phyloP scores from a whole-genome alignment of 2,329 filamentous ascomycete genomes.

The Cryphonectria parasitica region DNA sequence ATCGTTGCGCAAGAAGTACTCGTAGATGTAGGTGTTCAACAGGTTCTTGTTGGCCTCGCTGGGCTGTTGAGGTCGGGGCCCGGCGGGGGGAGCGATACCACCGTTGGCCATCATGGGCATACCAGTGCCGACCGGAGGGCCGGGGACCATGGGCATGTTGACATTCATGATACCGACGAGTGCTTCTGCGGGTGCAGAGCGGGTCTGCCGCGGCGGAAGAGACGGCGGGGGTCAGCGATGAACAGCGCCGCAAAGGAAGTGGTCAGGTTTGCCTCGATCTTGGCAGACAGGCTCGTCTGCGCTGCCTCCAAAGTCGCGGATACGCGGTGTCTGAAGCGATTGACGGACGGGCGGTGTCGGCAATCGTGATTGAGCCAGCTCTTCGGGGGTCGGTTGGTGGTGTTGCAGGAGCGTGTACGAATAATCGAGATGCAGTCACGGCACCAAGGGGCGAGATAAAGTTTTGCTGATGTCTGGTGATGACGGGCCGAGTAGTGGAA shows the following conservation, averaged over 20 bases:
- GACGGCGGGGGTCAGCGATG: slow-evolving; percentile 18
- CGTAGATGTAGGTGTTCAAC: slow-evolving; percentile 88
- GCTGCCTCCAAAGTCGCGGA: slow-evolving; percentile 16
- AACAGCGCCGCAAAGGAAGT: slow-evolving; percentile 9
- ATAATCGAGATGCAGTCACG: not conserved
- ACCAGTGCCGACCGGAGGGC: slow-evolving; percentile 65
- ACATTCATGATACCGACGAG: slow-evolving; percentile 56
- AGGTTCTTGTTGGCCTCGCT: slow-evolving; percentile 56
- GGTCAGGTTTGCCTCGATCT: slow-evolving; percentile 14
- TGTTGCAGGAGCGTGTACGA: slow-evolving; percentile 1
- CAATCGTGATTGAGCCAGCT: slow-evolving; percentile 28
- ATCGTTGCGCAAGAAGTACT: slow-evolving; percentile 84
- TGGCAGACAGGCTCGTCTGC: slow-evolving; percentile 12
- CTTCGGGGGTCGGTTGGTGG: slow-evolving; percentile 18
- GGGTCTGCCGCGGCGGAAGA: slow-evolving; percentile 39
- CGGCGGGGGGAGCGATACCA: slow-evolving; percentile 40
- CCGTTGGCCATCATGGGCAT: slow-evolving; percentile 72
- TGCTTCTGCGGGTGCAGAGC: slow-evolving; percentile 41
- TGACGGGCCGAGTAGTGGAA: not conserved
- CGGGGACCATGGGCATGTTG: slow-evolving; percentile 68
- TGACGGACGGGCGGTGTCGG: slow-evolving; percentile 22
- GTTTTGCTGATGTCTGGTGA: not conserved
- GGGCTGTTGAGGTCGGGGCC: slow-evolving; percentile 45
- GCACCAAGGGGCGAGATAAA: not conserved
- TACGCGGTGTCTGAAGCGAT: slow-evolving; percentile 20